phyloP scores from a whole-genome alignment of 2,329 filamentous ascomycete species.

The Trematosphaeria pertusa region DNA sequence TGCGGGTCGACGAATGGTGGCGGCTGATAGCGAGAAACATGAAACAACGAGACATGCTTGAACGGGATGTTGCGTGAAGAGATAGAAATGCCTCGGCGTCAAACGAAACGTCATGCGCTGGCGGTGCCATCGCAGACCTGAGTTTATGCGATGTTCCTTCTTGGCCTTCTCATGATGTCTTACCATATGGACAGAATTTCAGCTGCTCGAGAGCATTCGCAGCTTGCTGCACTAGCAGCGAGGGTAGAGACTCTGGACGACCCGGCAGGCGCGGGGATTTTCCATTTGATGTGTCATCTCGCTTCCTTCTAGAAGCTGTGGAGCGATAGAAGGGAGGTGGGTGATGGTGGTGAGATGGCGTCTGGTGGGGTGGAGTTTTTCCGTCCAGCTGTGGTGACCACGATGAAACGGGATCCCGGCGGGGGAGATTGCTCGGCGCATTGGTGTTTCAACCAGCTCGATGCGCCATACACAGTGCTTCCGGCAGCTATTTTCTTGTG shows the following conservation, averaged over 20 bases:
- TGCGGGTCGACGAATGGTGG: conserved; percentile 25
- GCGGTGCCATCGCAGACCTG: conserved; percentile 6
- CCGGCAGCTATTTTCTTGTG: too few relatives aligned
- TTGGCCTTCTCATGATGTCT: too few relatives aligned
- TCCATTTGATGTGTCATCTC: too few relatives aligned
- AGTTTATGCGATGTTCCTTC: conserved; percentile 10
- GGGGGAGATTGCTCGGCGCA: conserved; percentile 22
- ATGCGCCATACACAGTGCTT: too few relatives aligned
- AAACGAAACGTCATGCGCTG: conserved; percentile 35
- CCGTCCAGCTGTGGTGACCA: conserved; percentile 12
- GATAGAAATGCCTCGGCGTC: conserved; percentile 26
- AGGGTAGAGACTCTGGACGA: too few relatives aligned
- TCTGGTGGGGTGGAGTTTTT: conserved; percentile 24
- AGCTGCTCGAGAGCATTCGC: too few relatives aligned
- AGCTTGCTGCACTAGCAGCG: too few relatives aligned
- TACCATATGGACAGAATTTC: too few relatives aligned
- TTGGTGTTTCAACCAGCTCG: conserved; percentile 18
- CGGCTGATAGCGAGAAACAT: conserved; percentile 18
- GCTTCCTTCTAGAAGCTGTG: conserved; percentile 18
- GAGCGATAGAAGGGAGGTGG: conserved; percentile 5
- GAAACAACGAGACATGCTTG: conserved; percentile 27
- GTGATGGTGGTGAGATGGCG: conserved; percentile 10
- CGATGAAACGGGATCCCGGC: conserved; percentile 25
- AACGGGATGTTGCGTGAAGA: conserved; percentile 9
- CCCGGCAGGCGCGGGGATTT: too few relatives aligned